phyloP scores from a whole-genome alignment of 176 grass and related monocot genomes.

The Cenchrus americanus region DNA sequence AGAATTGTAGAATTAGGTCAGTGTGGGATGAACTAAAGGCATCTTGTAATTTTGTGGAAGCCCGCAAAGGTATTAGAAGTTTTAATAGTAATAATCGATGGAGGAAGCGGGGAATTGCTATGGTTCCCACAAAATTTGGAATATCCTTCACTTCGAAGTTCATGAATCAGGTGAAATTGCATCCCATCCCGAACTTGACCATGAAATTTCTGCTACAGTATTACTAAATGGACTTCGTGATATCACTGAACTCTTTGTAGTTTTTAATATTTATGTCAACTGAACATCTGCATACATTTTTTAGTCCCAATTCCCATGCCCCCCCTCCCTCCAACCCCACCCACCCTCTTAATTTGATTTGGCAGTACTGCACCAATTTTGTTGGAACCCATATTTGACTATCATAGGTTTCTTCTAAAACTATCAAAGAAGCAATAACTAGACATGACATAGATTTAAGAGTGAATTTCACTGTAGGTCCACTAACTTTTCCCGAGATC shows the following conservation, averaged over 20 bases:
- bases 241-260: background rate
- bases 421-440: background rate
- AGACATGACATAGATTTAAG: background rate
- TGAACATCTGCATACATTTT: constrained; percentile 16
- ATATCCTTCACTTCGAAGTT: constrained; percentile 84
- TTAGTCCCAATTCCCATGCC: background rate
- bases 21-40: constrained; percentile 89
- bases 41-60: constrained; percentile 78
- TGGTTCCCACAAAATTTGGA: constrained; percentile 95
- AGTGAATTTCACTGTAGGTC: too few species aligned
- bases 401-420: constrained; percentile 1
- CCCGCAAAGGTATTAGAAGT: constrained; percentile 44
- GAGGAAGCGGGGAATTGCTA: constrained; percentile 86
- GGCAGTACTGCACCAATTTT: constrained; percentile 9
- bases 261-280: constrained; percentile 17
- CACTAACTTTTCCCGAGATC: too few species aligned
- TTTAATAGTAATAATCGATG: constrained; percentile 86
- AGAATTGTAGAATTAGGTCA: constrained; percentile 67
- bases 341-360: background rate
- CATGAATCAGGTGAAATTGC: constrained; percentile 84
- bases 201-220: background rate
- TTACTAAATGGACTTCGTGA: background rate
- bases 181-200: background rate
- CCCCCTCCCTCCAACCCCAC: too few species aligned
- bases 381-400: background rate